phyloP scores from a whole-genome alignment of 164 flowering plant species.

The Aristolochia fimbriata region DNA sequence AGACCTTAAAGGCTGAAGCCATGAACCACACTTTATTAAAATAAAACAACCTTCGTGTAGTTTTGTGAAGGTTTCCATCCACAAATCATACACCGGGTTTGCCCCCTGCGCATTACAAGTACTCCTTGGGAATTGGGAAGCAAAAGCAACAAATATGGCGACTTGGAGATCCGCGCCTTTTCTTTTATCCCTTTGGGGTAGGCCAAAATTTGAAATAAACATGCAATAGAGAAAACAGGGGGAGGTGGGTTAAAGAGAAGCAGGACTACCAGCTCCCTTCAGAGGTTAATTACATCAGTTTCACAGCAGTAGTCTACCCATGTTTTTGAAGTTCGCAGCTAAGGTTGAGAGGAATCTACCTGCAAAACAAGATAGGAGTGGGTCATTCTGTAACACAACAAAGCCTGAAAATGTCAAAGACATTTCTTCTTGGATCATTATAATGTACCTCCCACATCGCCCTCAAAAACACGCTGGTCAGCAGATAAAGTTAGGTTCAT shows the following conservation, averaged over 20 bases:
- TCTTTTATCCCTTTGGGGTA: too few relatives aligned
- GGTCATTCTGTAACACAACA: neutral
- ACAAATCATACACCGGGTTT: too few relatives aligned
- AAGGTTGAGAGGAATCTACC: slow-evolving; percentile 63
- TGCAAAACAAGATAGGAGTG: slow-evolving; percentile 21
- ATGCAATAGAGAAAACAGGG: too few relatives aligned
- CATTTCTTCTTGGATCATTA: neutral
- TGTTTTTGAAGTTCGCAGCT: slow-evolving; percentile 61
- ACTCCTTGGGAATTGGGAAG: too few relatives aligned
- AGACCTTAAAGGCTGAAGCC: too few relatives aligned
- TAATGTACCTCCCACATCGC: slow-evolving; percentile 72
- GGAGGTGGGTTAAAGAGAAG: neutral
- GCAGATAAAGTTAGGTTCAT: slow-evolving; percentile 85
- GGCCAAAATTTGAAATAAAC: too few relatives aligned
- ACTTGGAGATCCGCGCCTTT: too few relatives aligned
- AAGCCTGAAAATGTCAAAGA: neutral
- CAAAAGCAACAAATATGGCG: too few relatives aligned
- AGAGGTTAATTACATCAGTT: neutral
- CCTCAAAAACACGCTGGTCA: slow-evolving; percentile 90
- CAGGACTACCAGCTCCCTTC: neutral
- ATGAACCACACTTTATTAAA: too few relatives aligned
- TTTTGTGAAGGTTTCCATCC: too few relatives aligned
- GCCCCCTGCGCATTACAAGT: too few relatives aligned
- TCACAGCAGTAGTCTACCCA: slow-evolving; percentile 62
- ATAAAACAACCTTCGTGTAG: too few relatives aligned